Evolutionary conservation across 331 rosid species (phyloP), one percentile per base, ranked within the genome.

Genomic region (Stylosanthes scabra): DNA sequence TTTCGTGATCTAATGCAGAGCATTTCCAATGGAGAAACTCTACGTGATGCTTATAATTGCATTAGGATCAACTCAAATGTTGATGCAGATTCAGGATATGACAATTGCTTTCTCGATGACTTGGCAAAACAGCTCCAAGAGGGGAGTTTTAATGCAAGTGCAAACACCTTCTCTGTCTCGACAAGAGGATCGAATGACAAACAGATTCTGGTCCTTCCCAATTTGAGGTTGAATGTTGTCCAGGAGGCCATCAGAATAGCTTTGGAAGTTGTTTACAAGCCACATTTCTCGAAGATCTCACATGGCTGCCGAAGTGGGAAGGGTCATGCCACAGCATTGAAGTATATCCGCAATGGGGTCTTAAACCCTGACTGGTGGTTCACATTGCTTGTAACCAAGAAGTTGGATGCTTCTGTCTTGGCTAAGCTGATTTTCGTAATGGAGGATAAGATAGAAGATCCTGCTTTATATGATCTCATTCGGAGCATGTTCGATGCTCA

Each of bases 271-370:
- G 86, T 91, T 74, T 93, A 85, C 80, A 88, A 71, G 79, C 97
- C 98, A 13, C 65, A 88, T 55, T 91, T 93, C 60, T 93, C 90
- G 55, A 91, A 85, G 78, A 85, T 93, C 13, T 93, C 98, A 16
- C 96, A 93, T 46, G 98, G 98, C 8, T 86, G 91, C 60, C 86
- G 96, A 50, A 93, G 93, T 51, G 96, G 98, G 16, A 82, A 89
- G 76, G 98, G 96, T 13, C 84, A 84, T 27, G 67, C 70, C 4
- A 56, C 86, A 0, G 97, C 91, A 16, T 75, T 93, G 80, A 93
- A 82, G 86, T 89, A 87, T 75, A 70, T 93, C 45, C 82, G 85
- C 73, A 89, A 89, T 56, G 88, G 88, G 75, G 80, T 89, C 20
- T 25, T 47, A 57, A 65, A 76, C 71, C 88, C 96, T 51, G 82